Evolutionary conservation across 2,329 filamentous ascomycete species (phyloP), one percentile per base, ranked within the genome.

Genomic region (Ceratocystis eucalypticola): DNA sequence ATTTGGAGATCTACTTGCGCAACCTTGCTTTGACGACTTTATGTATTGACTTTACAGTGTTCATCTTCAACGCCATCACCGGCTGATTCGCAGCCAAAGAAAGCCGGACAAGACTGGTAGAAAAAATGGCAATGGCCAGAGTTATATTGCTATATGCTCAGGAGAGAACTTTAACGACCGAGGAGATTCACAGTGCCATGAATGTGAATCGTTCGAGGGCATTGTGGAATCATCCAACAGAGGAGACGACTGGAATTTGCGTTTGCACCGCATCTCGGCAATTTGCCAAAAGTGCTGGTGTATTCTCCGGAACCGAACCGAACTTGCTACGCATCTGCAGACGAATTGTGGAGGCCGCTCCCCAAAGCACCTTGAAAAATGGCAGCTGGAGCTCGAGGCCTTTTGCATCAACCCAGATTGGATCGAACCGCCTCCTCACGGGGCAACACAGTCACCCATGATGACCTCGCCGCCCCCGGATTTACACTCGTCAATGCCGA

Each of bases 251-350:
- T 65, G 50, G 59, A 61, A 57, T 33, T 50, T 45, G 12, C 53
- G 22, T n/a, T 50, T n/a, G 15, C 66, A 68, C 28, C 63, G 62
- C n/a, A 68, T 68, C 37, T 65, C 63, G 17, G 66, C 66, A 12
- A 65, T 68, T 28, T 68, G 66, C 50, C 66, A 68, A 37, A 68
- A 68, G 41, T 68, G 66, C 61, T 68, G 66, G 66, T 68, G 46
- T 20, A 65, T 68, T 22, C 59, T 68, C 5, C 41, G 59, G 7
- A 50, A 53, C 33, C 66, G 66, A n/a, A 53, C 45, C 37, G 64
- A 65, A 12, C 57, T 68, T n/a, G 62, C 61, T 20, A 25, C 37
- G 25, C 66, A 68, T 44, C 22, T 68, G 15, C 45, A 62, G 25
- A 33, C 41, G 15, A 65, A 65, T 3, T 68, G 66, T 25, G 66